Evolutionary conservation across 306 rosid species (phyloP).

Genomic region (Pueraria montana): DNA sequence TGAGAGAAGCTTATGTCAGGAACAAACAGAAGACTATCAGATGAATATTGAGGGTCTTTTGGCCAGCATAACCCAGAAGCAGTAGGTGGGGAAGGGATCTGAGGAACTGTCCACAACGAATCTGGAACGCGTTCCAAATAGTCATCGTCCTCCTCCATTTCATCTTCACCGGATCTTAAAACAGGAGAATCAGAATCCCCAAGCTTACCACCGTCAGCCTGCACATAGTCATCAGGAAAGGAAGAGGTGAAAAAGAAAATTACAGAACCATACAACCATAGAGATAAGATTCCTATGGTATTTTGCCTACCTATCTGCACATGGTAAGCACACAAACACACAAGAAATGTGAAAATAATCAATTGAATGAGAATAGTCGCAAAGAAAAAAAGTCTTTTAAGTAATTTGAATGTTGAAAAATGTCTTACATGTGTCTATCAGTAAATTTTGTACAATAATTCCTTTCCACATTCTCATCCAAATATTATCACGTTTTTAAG

Average conservation of each 20-base stretch:
- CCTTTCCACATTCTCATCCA: neutral
- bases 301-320: neutral
- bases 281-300: neutral
- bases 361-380: conserved; percentile 5
- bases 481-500: neutral
- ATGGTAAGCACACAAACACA: neutral
- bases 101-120: conserved; percentile 83
- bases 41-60: conserved; percentile 55
- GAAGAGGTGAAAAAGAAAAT: conserved; percentile 39
- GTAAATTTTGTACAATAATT: neutral
- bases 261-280: conserved; percentile 11
- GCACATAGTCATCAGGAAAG: conserved; percentile 45
- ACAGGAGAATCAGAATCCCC: conserved; percentile 77
- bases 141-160: conserved; percentile 65
- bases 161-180: conserved; percentile 65
- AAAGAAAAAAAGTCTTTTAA: neutral
- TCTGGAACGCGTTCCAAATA: conserved; percentile 72
- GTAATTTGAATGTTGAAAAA: neutral
- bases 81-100: conserved; percentile 90
- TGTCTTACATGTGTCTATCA: neutral
- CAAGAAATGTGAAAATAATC: neutral
- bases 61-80: conserved; percentile 91
- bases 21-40: conserved; percentile 62
- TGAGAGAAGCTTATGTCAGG: conserved; percentile 67
- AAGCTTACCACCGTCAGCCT: conserved; percentile 84